Conservation (phyloP, 495 filamentous ascomycete species). For the Darksidea phi region DNA sequence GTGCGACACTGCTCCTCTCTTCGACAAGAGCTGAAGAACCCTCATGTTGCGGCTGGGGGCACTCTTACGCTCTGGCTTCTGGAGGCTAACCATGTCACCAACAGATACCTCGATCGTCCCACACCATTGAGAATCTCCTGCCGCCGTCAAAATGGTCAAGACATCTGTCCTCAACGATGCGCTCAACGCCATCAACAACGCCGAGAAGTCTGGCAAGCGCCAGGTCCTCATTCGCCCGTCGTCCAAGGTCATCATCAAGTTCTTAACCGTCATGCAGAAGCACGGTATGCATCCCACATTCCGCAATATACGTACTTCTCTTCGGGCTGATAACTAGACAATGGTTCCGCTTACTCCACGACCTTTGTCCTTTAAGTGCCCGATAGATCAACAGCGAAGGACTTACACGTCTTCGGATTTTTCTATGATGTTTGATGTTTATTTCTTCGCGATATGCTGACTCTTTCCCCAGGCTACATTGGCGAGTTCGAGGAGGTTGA, state of each 20-base stretch:
- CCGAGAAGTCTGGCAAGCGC: constrained; percentile 98
- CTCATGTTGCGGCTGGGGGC: constrained; percentile 63
- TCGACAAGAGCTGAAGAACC: constrained; percentile 91
- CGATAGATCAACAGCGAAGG: constrained; percentile 84
- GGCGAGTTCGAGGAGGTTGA: constrained; percentile 99
- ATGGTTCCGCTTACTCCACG: constrained; percentile 75
- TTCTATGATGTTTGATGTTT: constrained; percentile 79
- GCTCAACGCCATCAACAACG: constrained; percentile 99
- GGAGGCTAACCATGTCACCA: constrained; percentile 67
- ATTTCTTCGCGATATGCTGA: constrained; percentile 86
- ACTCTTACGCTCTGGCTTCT: constrained; percentile 91
- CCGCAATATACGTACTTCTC: constrained; percentile 19
- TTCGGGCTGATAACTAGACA: constrained; percentile 99
- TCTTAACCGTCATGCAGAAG: constrained; percentile 96
- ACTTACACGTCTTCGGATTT: constrained; percentile 92
- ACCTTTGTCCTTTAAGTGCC: constrained; percentile 98
- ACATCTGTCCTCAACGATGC: constrained; percentile 99
- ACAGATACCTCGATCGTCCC: constrained; percentile 47
- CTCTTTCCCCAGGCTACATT: constrained; percentile 78
- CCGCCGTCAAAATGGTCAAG: constrained; percentile 86
- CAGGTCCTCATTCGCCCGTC: constrained; percentile 94
- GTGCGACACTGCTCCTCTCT: constrained; percentile 72
- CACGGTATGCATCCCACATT: constrained; percentile 72
- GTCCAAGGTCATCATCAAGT: constrained; percentile 99
- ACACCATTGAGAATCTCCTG: constrained; percentile 74